Conservation (phyloP, 2,329 filamentous ascomycete genomes). For the Paracamarosporium sp. region DNA sequence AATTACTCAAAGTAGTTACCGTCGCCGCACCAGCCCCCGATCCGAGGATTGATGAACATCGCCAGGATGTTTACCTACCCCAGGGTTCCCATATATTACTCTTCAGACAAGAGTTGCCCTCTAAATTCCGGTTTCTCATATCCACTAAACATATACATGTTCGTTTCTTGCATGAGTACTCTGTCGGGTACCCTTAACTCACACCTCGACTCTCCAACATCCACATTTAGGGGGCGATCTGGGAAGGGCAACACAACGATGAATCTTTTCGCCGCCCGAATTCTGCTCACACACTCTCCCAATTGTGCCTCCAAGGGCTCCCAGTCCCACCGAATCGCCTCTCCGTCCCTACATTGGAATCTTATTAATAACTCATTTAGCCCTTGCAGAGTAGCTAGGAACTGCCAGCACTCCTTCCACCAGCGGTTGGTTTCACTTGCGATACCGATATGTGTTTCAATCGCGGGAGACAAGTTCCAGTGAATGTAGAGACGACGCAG, state of each 20-base stretch:
- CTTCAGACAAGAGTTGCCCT: too few relatives aligned
- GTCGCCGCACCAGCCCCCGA: too few relatives aligned
- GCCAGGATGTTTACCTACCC: too few relatives aligned
- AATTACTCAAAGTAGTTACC: too few relatives aligned
- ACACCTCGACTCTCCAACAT: neutral
- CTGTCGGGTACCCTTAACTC: neutral
- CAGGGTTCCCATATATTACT: neutral
- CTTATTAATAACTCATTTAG: neutral
- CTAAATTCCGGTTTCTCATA: neutral
- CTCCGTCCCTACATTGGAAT: neutral
- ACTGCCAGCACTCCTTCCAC: conserved; percentile 2
- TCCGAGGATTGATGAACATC: too few relatives aligned
- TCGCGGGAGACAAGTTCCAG: neutral
- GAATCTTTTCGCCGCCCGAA: neutral
- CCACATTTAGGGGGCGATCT: neutral
- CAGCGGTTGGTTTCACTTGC: neutral
- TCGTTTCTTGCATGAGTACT: too few relatives aligned
- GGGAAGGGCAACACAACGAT: neutral
- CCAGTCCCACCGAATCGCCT: neutral
- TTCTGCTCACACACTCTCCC: too few relatives aligned
- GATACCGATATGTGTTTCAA: neutral
- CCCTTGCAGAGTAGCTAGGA: neutral
- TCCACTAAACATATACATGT: too few relatives aligned
- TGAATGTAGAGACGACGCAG: neutral
- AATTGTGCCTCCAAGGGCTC: neutral